phyloP scores from a whole-genome alignment of 495 filamentous ascomycete species.

The Hyaloscypha variabilis region DNA sequence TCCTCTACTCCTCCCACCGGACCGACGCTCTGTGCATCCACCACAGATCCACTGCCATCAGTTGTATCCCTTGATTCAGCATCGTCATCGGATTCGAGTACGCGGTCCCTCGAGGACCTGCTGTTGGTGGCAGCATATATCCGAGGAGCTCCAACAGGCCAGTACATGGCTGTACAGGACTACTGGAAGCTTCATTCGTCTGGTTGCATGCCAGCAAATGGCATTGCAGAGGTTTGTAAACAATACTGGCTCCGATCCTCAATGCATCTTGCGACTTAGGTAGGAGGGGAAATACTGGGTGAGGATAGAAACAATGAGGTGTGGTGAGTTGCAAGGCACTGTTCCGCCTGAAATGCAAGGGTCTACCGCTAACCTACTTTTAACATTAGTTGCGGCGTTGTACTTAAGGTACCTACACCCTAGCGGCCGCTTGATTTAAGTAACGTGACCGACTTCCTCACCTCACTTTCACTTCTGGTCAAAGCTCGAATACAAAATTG shows the following conservation, averaged over 20 bases:
- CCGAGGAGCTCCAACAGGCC: slow-evolving; percentile 89
- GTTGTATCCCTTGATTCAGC: slow-evolving; percentile 38
- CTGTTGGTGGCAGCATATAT: slow-evolving; percentile 74
- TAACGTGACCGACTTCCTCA: not conserved
- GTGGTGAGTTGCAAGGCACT: too few species aligned
- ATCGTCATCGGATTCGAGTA: slow-evolving; percentile 44
- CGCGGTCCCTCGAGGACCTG: slow-evolving; percentile 51
- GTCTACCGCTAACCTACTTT: not conserved
- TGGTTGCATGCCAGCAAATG: slow-evolving; percentile 31
- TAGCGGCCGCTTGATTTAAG: too few species aligned
- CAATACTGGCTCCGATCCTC: slow-evolving; percentile 12
- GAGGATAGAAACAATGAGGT: not conserved
- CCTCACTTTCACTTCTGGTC: not conserved
- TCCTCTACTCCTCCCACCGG: slow-evolving; percentile 18
- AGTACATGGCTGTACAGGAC: slow-evolving; percentile 77
- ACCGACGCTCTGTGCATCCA: slow-evolving; percentile 26
- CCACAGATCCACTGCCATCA: slow-evolving; percentile 37
- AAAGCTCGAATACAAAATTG: not conserved
- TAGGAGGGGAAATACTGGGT: not conserved
- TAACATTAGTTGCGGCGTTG: too few species aligned
- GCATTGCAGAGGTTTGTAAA: slow-evolving; percentile 17
- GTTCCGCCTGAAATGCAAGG: not conserved
- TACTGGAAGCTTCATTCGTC: slow-evolving; percentile 31
- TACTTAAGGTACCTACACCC: too few species aligned
- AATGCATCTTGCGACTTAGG: slow-evolving; percentile 17